Conservation (phyloP, 1,284 basidiomycete genomes). For the Calocybe gambosa region DNA sequence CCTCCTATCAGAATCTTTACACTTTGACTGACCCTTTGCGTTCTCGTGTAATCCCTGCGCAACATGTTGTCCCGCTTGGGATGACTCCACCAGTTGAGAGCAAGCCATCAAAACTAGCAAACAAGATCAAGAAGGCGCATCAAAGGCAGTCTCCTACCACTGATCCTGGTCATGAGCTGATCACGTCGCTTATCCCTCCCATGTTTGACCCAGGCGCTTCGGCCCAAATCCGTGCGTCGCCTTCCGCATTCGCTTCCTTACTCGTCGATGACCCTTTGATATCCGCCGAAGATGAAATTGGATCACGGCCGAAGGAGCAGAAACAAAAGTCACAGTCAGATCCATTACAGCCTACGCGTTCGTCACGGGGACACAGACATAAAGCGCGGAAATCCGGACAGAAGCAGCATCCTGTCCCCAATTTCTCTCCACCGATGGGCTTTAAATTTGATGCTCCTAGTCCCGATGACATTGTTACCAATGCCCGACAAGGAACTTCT, state of each 20-base stretch:
- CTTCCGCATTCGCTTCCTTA: constrained; percentile 70
- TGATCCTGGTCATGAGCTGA: constrained; percentile 33
- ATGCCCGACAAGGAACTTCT: constrained; percentile 71
- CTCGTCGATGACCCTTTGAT: constrained; percentile 52
- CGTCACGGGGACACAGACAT: constrained; percentile 16
- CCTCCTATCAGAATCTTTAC: constrained; percentile 61
- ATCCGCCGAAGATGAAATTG: constrained; percentile 29
- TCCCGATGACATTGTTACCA: constrained; percentile 79
- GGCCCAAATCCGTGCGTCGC: constrained; percentile 56
- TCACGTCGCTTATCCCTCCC: constrained; percentile 36
- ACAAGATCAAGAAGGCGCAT: constrained; percentile 56
- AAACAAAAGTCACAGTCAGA: constrained; percentile 15
- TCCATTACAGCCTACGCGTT: not conserved
- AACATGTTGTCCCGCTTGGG: constrained; percentile 36
- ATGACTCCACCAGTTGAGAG: constrained; percentile 19
- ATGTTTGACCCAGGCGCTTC: constrained; percentile 47
- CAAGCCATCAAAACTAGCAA: constrained; percentile 60
- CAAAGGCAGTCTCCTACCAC: constrained; percentile 26
- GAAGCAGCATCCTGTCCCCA: constrained; percentile 23
- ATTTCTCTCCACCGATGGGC: constrained; percentile 27
- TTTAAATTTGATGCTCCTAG: constrained; percentile 80
- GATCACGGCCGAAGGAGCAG: constrained; percentile 21
- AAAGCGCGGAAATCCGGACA: constrained; percentile 21
- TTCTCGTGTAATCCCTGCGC: constrained; percentile 28
- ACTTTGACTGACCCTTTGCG: constrained; percentile 43